A percentile compares a stretch with the other conserved stretches of the same genome.
Evolutionary conservation across 257 asterid genomes (phyloP).

Genomic region (Paraleonurus japonicus): DNA sequence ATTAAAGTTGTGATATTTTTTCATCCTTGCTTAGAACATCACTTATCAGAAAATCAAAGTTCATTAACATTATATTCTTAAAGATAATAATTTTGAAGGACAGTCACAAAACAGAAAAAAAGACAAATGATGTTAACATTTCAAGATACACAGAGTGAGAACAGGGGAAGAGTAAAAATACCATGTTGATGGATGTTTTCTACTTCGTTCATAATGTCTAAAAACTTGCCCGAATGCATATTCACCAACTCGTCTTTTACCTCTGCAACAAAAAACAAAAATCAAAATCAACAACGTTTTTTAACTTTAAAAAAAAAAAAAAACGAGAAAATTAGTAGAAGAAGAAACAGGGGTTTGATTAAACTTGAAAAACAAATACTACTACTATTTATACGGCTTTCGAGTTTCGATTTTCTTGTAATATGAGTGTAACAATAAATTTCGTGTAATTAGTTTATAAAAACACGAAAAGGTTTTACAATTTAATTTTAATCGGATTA

Average conservation of each 20-base stretch:
- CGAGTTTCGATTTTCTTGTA: slow-evolving; percentile 32
- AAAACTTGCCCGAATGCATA: slow-evolving; percentile 34
- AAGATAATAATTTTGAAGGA: too few species aligned
- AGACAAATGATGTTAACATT: not conserved
- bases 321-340: not conserved
- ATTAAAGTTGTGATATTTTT: too few species aligned
- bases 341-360: not conserved
- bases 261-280: slow-evolving; percentile 30
- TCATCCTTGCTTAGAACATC: too few species aligned
- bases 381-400: slow-evolving; percentile 31
- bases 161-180: slow-evolving; percentile 4
- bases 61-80: too few species aligned
- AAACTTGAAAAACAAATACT: not conserved
- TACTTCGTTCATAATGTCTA: slow-evolving; percentile 38
- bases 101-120: not conserved
- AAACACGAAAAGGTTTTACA: too few species aligned
- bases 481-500: too few species aligned
- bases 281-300: too few species aligned
- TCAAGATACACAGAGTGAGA: not conserved
- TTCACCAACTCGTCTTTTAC: slow-evolving; percentile 35
- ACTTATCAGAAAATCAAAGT: too few species aligned
- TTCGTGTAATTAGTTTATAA: too few species aligned
- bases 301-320: not conserved
- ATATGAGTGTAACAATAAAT: too few species aligned
- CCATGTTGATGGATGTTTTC: slow-evolving; percentile 45